Conservation (phyloP, 2,329 filamentous ascomycete genomes). For the Colletotrichum sp. region DNA sequence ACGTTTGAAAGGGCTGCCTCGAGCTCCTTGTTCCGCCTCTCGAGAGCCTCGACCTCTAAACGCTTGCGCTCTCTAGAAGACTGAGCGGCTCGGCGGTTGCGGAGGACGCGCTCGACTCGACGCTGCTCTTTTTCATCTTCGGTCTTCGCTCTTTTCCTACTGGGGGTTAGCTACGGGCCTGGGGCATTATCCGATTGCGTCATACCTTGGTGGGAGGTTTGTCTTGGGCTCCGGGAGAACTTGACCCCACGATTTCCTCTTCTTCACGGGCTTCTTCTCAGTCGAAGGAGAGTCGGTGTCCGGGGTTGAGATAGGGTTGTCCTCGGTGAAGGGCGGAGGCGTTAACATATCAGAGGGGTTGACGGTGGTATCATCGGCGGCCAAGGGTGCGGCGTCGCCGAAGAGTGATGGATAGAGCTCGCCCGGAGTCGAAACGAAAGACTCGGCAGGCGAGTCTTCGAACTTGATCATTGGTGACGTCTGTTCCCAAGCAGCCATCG, state of each 20-base stretch:
- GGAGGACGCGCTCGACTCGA: constrained; percentile 93
- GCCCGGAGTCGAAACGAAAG: constrained; percentile 55
- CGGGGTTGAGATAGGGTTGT: constrained; percentile 24
- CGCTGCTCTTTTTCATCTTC: constrained; percentile 99
- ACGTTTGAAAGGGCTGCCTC: constrained; percentile 67
- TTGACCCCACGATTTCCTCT: constrained; percentile 98
- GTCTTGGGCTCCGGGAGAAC: constrained; percentile 97
- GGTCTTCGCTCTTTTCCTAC: constrained; percentile 94
- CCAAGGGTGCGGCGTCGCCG: constrained; percentile 29
- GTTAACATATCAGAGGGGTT: constrained; percentile 57
- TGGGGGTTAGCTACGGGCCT: neutral
- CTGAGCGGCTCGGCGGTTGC: constrained; percentile 94
- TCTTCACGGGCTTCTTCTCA: constrained; percentile 82
- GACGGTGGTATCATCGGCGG: constrained; percentile 39
- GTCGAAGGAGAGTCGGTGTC: constrained; percentile 13
- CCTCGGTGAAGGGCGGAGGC: constrained; percentile 42
- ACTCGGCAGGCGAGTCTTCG: constrained; percentile 60
- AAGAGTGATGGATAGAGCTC: constrained; percentile 58
- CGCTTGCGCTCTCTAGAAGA: constrained; percentile 95
- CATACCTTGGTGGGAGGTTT: constrained; percentile 85
- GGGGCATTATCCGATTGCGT: constrained; percentile 24
- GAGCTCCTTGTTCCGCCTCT: constrained; percentile 75
- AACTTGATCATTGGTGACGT: constrained; percentile 53
- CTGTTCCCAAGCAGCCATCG: constrained; percentile 47
- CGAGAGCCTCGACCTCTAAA: constrained; percentile 84